Evolutionary conservation across 2,329 filamentous ascomycete species (phyloP).

Genomic region (Mariannaea elegans): DNA sequence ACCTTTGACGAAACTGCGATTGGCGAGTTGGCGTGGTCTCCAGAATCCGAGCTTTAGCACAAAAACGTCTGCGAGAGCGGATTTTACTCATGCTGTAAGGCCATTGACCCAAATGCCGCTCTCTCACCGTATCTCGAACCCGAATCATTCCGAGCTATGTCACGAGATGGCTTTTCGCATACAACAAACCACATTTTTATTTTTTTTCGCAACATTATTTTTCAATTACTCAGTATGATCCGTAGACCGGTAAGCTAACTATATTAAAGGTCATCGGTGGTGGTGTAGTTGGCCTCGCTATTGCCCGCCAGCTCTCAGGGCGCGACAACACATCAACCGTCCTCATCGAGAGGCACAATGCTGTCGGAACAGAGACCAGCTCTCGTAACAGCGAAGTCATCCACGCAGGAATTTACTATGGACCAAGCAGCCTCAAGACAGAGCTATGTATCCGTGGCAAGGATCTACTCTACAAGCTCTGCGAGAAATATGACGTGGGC

Average conservation of each 20-base stretch:
- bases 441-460: conserved; percentile 82
- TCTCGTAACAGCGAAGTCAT: conserved; percentile 96
- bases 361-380: conserved; percentile 85
- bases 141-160: background rate
- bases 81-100: conserved; percentile 59
- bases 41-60: conserved; percentile 48
- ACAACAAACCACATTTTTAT: no score
- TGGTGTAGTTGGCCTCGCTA: conserved; percentile 79
- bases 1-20: conserved; percentile 2
- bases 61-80: conserved; percentile 44
- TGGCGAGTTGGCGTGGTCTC: background rate
- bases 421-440: conserved; percentile 79
- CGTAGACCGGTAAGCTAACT: background rate
- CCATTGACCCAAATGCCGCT: conserved; percentile 1
- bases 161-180: conserved; percentile 3
- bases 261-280: conserved; percentile 61
- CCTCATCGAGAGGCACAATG: conserved; percentile 80
- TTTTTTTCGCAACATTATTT: no score
- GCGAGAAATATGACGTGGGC: conserved; percentile 71
- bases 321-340: conserved; percentile 71
- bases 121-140: background rate
- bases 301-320: conserved; percentile 77
- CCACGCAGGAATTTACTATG: conserved; percentile 95
- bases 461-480: conserved; percentile 81
- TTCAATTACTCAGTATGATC: background rate